phyloP scores from a whole-genome alignment of 371 early-diverging fungal species.

The Amoeboaphelidium occidentale region DNA sequence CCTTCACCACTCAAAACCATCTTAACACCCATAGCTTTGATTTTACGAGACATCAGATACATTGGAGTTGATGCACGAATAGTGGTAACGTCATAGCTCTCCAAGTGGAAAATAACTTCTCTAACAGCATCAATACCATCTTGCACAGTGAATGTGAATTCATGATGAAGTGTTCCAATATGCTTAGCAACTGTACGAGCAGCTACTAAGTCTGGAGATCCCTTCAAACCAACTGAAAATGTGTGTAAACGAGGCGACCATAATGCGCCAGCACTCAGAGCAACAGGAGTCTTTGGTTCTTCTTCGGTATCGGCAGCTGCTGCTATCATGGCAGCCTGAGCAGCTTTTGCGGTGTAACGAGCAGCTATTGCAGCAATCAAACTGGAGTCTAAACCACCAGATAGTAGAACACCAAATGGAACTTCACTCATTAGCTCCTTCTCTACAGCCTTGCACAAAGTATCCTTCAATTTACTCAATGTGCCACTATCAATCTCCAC shows the following conservation, averaged over 20 bases:
- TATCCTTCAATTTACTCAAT: slow-evolving; percentile 41
- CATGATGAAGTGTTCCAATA: slow-evolving; percentile 73
- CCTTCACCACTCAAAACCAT: slow-evolving; percentile 95
- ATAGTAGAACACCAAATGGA: slow-evolving; percentile 81
- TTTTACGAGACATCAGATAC: slow-evolving; percentile 80
- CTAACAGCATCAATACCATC: slow-evolving; percentile 82
- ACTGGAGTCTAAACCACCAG: slow-evolving; percentile 80
- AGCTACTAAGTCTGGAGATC: slow-evolving; percentile 78
- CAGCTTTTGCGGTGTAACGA: slow-evolving; percentile 19
- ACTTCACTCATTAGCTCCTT: slow-evolving; percentile 91
- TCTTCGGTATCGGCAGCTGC: too few species aligned
- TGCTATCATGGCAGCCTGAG: too few species aligned
- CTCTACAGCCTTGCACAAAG: slow-evolving; percentile 60
- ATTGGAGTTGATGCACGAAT: slow-evolving; percentile 89
- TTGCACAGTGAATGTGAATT: slow-evolving; percentile 75
- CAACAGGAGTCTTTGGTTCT: neutral
- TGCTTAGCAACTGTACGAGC: slow-evolving; percentile 70
- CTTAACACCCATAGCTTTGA: slow-evolving; percentile 92
- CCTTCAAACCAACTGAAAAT: slow-evolving; percentile 78
- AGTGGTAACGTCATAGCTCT: slow-evolving; percentile 97
- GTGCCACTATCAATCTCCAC: slow-evolving; percentile 18
- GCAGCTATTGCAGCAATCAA: slow-evolving; percentile 79
- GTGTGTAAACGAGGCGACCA: slow-evolving; percentile 68
- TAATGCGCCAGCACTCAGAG: neutral
- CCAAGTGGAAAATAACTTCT: slow-evolving; percentile 84